Conservation (phyloP, 306 rosid genomes). For the Aeschynomene evenia region DNA sequence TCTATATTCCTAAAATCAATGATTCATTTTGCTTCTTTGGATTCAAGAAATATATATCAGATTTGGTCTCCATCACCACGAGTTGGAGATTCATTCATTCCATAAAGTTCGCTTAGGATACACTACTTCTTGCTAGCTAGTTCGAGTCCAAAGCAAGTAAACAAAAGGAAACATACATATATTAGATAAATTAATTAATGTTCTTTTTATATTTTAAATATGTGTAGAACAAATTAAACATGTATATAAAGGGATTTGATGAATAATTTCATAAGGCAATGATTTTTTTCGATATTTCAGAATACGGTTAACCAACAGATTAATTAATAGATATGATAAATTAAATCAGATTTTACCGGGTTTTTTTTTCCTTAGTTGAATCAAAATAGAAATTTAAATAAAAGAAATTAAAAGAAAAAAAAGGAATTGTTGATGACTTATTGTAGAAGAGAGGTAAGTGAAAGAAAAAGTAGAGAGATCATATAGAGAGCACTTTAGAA, state of each 20-base stretch:
- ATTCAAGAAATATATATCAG: conserved; percentile 52
- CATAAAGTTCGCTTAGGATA: conserved; percentile 52
- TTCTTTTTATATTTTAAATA: no score
- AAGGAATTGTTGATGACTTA: conserved; percentile 41
- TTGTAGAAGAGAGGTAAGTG: conserved; percentile 69
- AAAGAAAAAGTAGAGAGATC: conserved; percentile 36
- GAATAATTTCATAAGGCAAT: no score
- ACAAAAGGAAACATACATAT: conserved; percentile 24
- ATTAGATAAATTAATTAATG: background rate
- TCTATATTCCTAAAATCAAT: conserved; percentile 49
- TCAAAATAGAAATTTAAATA: no score
- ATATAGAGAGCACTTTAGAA: conserved; percentile 23
- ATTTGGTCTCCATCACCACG: conserved; percentile 36
- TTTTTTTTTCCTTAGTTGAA: no score
- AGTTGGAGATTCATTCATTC: conserved; percentile 39
- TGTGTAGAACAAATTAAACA: no score
- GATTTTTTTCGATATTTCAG: no score
- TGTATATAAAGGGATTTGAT: no score
- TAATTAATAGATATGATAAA: no score
- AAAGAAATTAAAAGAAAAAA: background rate
- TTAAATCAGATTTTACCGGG: no score
- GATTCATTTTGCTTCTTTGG: conserved; percentile 54
- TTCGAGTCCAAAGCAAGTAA: conserved; percentile 78
- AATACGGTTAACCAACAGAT: no score
- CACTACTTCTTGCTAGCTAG: conserved; percentile 57